phyloP scores from a whole-genome alignment of 305 asterid genomes.

The Rubia tinctorum region DNA sequence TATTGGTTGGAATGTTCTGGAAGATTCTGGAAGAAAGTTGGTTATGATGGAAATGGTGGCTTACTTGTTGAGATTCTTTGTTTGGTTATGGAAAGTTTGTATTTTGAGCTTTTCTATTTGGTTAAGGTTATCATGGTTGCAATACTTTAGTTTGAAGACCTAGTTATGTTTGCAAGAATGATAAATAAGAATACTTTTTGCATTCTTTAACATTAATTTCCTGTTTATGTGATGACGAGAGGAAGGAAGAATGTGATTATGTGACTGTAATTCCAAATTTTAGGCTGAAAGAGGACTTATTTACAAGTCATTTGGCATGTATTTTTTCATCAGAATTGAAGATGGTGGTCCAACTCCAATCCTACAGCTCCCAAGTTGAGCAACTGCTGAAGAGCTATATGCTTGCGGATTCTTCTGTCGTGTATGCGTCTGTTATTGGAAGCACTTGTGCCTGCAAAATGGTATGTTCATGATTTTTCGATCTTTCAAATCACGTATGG shows the following conservation, averaged over 20 bases:
- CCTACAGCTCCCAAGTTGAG: slow-evolving; percentile 44
- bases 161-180: not conserved
- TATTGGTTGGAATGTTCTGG: not conserved
- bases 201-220: too few species aligned
- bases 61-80: not conserved
- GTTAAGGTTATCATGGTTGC: not conserved
- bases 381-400: slow-evolving; percentile 44
- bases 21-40: too few species aligned
- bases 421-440: slow-evolving; percentile 50
- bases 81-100: slow-evolving; percentile 1
- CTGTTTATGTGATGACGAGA: not conserved
- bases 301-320: too few species aligned
- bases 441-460: slow-evolving; percentile 68
- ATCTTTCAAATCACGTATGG: not conserved
- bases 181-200: not conserved
- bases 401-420: slow-evolving; percentile 41
- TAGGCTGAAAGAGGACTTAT: too few species aligned
- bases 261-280: not conserved
- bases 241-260: not conserved
- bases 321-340: too few species aligned
- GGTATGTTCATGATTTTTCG: slow-evolving; percentile 31
- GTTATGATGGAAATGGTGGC: not conserved
- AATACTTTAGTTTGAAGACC: not conserved
- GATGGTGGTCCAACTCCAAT: slow-evolving; percentile 19
- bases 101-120: not conserved